Percentiles rank a stretch among this genome's conserved stretches.
phyloP scores from a whole-genome alignment of 768 basidiomycete species.

The Leucogyrophana mollusca region DNA sequence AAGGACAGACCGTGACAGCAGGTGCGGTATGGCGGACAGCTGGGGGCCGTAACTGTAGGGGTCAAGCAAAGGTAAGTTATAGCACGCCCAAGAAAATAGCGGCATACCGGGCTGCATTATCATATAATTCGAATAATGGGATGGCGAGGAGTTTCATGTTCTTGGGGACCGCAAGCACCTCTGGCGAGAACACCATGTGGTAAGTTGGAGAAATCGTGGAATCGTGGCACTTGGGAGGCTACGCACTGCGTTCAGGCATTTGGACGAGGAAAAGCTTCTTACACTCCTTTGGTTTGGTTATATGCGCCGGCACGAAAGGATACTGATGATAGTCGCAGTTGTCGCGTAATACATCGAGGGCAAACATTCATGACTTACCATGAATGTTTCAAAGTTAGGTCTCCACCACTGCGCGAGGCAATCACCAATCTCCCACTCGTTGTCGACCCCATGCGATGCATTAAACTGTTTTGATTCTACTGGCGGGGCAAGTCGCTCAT shows the following conservation, averaged over 20 bases:
- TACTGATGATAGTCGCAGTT: too few relatives aligned
- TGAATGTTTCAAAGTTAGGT: constrained; percentile 98
- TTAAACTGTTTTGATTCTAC: constrained; percentile 73
- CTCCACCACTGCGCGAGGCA: constrained; percentile 99
- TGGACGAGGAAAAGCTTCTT: constrained; percentile 95
- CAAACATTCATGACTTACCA: constrained; percentile 59
- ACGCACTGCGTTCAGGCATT: constrained; percentile 91
- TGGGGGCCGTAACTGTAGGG: constrained; percentile 79
- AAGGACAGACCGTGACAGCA: constrained; percentile 70
- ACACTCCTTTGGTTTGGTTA: constrained; percentile 97
- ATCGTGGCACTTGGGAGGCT: background rate
- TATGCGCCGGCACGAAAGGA: constrained; percentile 92
- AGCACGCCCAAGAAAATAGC: background rate
- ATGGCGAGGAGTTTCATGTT: constrained; percentile 99
- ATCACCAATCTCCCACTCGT: constrained; percentile 96
- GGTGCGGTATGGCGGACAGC: constrained; percentile 89
- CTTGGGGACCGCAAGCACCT: constrained; percentile 94
- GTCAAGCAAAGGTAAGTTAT: constrained; percentile 4
- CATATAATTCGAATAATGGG: constrained; percentile 95
- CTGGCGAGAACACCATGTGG: constrained; percentile 39
- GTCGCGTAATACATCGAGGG: too few relatives aligned
- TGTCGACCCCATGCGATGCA: constrained; percentile 71
- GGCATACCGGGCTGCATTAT: constrained; percentile 84
- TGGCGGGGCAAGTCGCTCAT: constrained; percentile 85
- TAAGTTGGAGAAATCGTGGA: background rate